phyloP scores from a whole-genome alignment of 2,329 filamentous ascomycete genomes.

The Fusarium napiforme region DNA sequence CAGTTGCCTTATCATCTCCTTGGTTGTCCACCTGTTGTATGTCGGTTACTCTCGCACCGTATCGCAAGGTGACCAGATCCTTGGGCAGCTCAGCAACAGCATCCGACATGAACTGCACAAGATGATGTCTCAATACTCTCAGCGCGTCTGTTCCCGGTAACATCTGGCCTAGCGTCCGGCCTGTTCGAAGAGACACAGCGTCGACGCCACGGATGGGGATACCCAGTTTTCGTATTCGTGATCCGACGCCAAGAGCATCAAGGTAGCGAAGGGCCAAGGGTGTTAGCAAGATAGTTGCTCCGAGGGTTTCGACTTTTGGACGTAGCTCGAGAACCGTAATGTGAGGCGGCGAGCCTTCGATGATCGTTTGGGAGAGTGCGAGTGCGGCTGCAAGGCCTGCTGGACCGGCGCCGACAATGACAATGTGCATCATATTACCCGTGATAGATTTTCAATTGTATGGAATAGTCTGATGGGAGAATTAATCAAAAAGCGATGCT shows the following conservation, averaged over 20 bases:
- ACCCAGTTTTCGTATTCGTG: neutral
- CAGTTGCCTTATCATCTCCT: too few species aligned
- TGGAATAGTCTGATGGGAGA: too few species aligned
- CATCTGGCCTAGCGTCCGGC: neutral
- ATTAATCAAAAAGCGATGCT: too few species aligned
- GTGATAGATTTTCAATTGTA: too few species aligned
- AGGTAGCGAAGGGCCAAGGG: neutral
- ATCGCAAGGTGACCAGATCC: neutral
- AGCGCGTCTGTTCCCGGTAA: neutral
- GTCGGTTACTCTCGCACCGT: neutral
- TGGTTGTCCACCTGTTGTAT: neutral
- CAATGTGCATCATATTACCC: too few species aligned
- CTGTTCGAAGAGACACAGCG: neutral
- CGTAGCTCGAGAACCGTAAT: neutral
- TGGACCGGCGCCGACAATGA: too few species aligned
- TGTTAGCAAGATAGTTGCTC: neutral
- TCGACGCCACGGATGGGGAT: neutral
- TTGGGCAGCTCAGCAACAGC: neutral
- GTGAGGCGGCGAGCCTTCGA: fast-evolving
- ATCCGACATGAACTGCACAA: neutral
- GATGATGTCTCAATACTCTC: neutral
- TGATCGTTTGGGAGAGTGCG: too few species aligned
- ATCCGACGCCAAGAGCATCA: neutral
- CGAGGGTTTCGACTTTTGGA: neutral
- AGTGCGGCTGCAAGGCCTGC: too few species aligned